Conservation (phyloP, 1,139 yeast genomes). For the Kluyveromyces marxianus region DNA sequence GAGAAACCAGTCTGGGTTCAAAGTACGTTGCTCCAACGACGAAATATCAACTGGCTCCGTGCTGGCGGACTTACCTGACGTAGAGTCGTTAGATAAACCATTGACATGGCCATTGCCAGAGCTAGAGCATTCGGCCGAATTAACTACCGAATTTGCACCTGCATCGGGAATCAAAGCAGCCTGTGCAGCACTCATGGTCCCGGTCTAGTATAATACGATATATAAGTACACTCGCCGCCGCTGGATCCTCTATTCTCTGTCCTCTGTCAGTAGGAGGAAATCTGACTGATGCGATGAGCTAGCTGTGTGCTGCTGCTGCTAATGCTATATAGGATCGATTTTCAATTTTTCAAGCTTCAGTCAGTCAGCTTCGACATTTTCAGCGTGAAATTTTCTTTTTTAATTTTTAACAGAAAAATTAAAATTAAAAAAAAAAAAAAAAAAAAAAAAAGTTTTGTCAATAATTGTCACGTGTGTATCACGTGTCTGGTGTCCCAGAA, state of each 20-base stretch:
- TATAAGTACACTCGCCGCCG: too few relatives aligned
- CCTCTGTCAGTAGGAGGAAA: too few relatives aligned
- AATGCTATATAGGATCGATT: too few relatives aligned
- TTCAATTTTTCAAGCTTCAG: too few relatives aligned
- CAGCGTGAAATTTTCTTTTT: too few relatives aligned
- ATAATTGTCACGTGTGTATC: background rate
- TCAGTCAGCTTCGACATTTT: too few relatives aligned
- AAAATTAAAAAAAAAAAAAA: too few relatives aligned
- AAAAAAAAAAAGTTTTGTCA: too few relatives aligned
- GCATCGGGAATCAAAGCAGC: background rate
- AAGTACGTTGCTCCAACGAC: slow-evolving; percentile 34
- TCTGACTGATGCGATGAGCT: too few relatives aligned
- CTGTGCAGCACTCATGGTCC: slow-evolving; percentile 1
- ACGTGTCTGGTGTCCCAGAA: background rate
- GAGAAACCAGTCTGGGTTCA: slow-evolving; percentile 56
- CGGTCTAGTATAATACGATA: background rate
- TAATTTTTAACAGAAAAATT: too few relatives aligned
- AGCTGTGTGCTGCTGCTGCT: too few relatives aligned
- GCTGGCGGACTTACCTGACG: background rate
- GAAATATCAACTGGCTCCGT: slow-evolving; percentile 10
- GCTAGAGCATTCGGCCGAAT: background rate
- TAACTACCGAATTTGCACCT: background rate
- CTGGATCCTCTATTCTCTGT: too few relatives aligned
- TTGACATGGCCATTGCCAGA: slow-evolving; percentile 5
- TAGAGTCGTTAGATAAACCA: slow-evolving; percentile 1